Evolutionary conservation across 306 rosid species (phyloP).

Genomic region (Ochetophila trinervis): DNA sequence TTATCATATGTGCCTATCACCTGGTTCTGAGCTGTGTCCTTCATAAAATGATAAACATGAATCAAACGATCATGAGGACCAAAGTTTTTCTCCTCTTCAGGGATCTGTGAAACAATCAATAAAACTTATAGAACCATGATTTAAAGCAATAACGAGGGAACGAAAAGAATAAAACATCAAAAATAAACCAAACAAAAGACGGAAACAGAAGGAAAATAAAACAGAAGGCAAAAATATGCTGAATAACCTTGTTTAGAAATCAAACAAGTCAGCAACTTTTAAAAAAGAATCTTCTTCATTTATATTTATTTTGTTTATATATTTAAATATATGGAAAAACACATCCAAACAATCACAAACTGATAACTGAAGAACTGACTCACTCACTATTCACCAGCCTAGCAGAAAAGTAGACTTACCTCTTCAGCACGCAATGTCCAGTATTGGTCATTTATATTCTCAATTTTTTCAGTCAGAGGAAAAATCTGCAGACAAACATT

Average conservation of each 20-base stretch:
- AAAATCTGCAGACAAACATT: conserved; percentile 42
- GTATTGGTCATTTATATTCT: conserved; percentile 68
- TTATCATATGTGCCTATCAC: conserved; percentile 17
- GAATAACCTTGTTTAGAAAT: neutral
- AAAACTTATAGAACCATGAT: neutral
- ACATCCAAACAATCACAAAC: neutral
- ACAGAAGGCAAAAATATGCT: neutral
- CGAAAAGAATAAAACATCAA: neutral
- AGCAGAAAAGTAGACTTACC: conserved; percentile 29
- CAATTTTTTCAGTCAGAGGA: conserved; percentile 54
- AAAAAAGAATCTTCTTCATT: neutral
- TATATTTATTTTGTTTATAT: too few relatives aligned
- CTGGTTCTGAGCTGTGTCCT: conserved; percentile 63
- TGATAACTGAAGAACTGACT: neutral
- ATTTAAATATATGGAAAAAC: neutral
- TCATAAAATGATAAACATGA: conserved; percentile 79
- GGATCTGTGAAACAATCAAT: conserved; percentile 43
- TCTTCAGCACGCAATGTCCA: conserved; percentile 76
- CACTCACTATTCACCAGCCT: neutral
- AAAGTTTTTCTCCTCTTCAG: conserved; percentile 69
- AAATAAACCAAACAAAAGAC: neutral
- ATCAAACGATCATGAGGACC: conserved; percentile 68
- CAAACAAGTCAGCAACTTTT: neutral
- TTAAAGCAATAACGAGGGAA: neutral
- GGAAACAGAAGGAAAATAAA: neutral